These are phyloP conservation scores for Neopestalotiopsis rosae DNA, from an alignment of 2,329 filamentous ascomycete genomes.

Conservation along the genomic window DNA sequence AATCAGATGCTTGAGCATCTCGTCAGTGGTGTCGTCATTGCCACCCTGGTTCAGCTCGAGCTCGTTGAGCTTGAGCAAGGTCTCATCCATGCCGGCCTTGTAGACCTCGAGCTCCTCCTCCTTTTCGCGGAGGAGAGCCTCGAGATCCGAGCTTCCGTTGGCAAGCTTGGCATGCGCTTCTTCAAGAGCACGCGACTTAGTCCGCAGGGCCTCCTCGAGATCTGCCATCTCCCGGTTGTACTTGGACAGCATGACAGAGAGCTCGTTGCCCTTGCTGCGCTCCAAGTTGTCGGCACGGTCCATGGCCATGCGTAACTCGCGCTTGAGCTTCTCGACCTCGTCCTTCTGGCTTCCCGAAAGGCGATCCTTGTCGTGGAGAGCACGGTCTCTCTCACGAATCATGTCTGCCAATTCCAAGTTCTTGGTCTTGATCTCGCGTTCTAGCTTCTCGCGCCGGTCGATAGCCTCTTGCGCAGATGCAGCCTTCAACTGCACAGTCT, in stretches of 20 bases:
- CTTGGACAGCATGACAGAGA: slow-evolving; percentile 92
- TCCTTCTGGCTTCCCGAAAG: slow-evolving; percentile 87
- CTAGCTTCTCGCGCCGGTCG: slow-evolving; percentile 90
- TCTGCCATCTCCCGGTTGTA: slow-evolving; percentile 98
- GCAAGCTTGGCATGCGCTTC: slow-evolving; percentile 79
- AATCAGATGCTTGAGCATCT: slow-evolving; percentile 88
- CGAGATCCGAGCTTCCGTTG: slow-evolving; percentile 84
- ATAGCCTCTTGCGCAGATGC: slow-evolving; percentile 97
- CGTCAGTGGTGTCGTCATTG: slow-evolving; percentile 81
- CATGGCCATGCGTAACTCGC: slow-evolving; percentile 88
- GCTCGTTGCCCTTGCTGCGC: slow-evolving; percentile 89
- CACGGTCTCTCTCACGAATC: slow-evolving; percentile 95
- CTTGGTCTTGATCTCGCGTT: slow-evolving; percentile 98
- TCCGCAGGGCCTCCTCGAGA: slow-evolving; percentile 87
- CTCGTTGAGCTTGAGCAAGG: slow-evolving; percentile 89
- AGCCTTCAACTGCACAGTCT: slow-evolving; percentile 93
- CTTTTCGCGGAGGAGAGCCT: slow-evolving; percentile 86
- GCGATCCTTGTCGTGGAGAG: slow-evolving; percentile 90
- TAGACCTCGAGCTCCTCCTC: slow-evolving; percentile 98
- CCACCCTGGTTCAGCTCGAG: slow-evolving; percentile 77
- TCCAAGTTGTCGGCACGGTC: slow-evolving; percentile 93
- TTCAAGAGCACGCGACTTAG: slow-evolving; percentile 86
- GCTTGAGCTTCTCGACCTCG: slow-evolving; percentile 91
- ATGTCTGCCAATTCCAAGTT: slow-evolving; percentile 98
- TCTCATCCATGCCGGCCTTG: slow-evolving; percentile 97